Percentiles rank a stretch among this genome's conserved stretches.
phyloP scores from a whole-genome alignment of 1,284 basidiomycete species.

The Papiliotrema laurentii region DNA sequence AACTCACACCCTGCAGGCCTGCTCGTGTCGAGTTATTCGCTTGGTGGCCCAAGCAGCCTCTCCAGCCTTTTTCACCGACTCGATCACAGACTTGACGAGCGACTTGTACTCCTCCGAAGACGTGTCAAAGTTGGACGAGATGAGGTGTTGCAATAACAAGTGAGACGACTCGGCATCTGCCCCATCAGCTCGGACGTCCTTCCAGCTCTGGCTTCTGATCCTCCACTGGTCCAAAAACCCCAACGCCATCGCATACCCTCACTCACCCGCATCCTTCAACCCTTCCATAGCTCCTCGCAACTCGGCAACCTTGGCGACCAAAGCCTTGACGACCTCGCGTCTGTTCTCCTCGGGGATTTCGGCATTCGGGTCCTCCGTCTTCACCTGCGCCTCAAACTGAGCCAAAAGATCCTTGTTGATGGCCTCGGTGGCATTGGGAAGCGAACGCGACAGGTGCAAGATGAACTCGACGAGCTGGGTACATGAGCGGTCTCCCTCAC shows the following conservation, averaged over 20 bases:
- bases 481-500: conserved; percentile 1
- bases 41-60: conserved; percentile 30
- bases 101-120: conserved; percentile 26
- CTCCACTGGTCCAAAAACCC: neutral
- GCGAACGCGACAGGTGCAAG: conserved; percentile 65
- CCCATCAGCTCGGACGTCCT: neutral
- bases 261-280: conserved; percentile 40
- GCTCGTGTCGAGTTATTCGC: conserved; percentile 33
- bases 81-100: conserved; percentile 31
- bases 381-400: conserved; percentile 56
- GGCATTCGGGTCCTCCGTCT: conserved; percentile 57
- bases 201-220: neutral
- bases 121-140: conserved; percentile 32
- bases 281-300: conserved; percentile 42
- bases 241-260: neutral
- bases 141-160: conserved; percentile 39
- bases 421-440: conserved; percentile 62
- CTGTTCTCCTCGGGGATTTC: conserved; percentile 55
- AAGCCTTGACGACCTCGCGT: conserved; percentile 31
- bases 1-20: conserved; percentile 43
- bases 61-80: conserved; percentile 37
- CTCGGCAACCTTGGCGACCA: conserved; percentile 35
- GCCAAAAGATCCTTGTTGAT: conserved; percentile 64
- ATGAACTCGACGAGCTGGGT: conserved; percentile 74
- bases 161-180: conserved; percentile 43